Conservation (phyloP, 208 protist species). For the Herpetomonas samuelpessoai region DNA sequence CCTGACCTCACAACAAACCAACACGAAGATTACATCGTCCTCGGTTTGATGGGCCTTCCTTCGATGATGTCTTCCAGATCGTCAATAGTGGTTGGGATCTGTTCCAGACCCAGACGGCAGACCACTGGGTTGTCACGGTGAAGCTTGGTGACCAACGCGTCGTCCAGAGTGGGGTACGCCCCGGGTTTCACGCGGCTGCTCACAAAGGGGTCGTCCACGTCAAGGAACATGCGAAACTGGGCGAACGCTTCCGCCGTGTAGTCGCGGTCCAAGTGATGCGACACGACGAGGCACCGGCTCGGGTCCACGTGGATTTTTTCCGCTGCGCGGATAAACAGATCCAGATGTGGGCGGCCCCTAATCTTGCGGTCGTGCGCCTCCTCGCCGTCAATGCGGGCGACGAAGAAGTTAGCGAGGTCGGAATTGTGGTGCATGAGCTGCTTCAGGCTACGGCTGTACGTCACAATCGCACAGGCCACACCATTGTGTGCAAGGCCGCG, state of each 20-base stretch:
- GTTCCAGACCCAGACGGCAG: constrained; percentile 37
- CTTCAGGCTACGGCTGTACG: constrained; percentile 77
- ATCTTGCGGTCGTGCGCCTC: constrained; percentile 80
- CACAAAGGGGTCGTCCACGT: constrained; percentile 86
- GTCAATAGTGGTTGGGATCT: constrained; percentile 71
- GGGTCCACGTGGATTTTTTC: constrained; percentile 87
- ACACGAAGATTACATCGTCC: too few relatives aligned
- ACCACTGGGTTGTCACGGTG: constrained; percentile 56
- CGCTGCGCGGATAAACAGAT: constrained; percentile 71
- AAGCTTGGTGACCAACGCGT: constrained; percentile 12
- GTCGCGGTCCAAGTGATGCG: constrained; percentile 73
- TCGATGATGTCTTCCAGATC: constrained; percentile 80
- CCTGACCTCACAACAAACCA: too few relatives aligned
- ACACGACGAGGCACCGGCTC: constrained; percentile 70
- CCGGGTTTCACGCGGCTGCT: constrained; percentile 31
- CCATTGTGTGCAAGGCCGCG: constrained; percentile 49
- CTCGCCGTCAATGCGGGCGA: constrained; percentile 82
- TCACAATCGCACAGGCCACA: constrained; percentile 72
- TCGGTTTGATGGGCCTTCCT: constrained; percentile 8
- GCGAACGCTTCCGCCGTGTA: constrained; percentile 63
- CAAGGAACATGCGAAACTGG: constrained; percentile 86
- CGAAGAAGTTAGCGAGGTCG: constrained; percentile 62
- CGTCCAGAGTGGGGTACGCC: constrained; percentile 52
- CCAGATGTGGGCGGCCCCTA: constrained; percentile 73
- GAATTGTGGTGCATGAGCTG: constrained; percentile 49